Conservation (phyloP, 352 stramenopile species). For the Phytopythium sindhum region DNA sequence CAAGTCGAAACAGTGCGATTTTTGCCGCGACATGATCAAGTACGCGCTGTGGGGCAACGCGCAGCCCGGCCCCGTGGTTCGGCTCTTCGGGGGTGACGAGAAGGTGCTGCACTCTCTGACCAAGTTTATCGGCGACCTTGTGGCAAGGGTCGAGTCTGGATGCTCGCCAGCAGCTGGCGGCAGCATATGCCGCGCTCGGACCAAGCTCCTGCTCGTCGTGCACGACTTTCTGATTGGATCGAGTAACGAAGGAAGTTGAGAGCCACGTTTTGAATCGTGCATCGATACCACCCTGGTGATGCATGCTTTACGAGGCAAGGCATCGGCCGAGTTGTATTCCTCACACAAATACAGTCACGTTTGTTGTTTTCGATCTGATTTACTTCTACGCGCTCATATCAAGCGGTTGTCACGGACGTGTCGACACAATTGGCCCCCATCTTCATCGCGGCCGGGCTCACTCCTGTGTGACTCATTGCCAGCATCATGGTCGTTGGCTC, state of each 20-base stretch:
- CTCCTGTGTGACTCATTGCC: too few species aligned
- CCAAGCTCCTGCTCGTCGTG: conserved; percentile 14
- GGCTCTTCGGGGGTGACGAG: conserved; percentile 16
- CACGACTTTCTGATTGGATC: conserved; percentile 20
- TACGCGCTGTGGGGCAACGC: conserved; percentile 11
- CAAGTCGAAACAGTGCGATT: conserved; percentile 9
- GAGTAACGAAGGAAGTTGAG: background rate
- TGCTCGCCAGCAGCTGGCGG: conserved; percentile 6
- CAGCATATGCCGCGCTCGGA: conserved; percentile 11
- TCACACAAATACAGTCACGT: too few species aligned
- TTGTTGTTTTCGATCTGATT: too few species aligned
- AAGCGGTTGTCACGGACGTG: too few species aligned
- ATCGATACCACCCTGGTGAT: too few species aligned
- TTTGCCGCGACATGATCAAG: conserved; percentile 9
- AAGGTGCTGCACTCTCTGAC: conserved; percentile 8
- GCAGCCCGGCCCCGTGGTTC: conserved; percentile 3
- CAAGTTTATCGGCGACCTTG: conserved; percentile 10
- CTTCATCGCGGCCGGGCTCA: too few species aligned
- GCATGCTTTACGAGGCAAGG: too few species aligned
- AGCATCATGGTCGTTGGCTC: background rate
- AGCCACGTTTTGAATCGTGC: too few species aligned
- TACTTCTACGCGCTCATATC: too few species aligned
- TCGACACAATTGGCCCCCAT: too few species aligned
- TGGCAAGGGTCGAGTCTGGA: conserved; percentile 9
- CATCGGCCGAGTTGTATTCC: too few species aligned